Percentiles rank a stretch among this genome's conserved stretches.
These are phyloP conservation scores for Phytophthora kernoviae DNA, from an alignment of 352 stramenopile genomes.

Conservation along the genomic window DNA sequence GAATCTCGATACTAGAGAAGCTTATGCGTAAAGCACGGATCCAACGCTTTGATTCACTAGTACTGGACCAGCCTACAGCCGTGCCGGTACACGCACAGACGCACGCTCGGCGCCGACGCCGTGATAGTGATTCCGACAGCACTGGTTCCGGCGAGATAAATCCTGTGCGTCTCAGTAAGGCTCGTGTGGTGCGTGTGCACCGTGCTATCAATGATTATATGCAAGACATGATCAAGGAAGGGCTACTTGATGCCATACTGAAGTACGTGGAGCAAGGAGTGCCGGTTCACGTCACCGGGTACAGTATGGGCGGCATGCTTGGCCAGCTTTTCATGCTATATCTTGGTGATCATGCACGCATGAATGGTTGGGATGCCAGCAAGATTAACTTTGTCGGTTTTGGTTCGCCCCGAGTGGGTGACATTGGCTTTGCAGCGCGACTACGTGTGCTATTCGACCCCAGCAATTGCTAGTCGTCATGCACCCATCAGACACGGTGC, in stretches of 20 bases:
- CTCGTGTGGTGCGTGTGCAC: slow-evolving; percentile 71
- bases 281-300: slow-evolving; percentile 82
- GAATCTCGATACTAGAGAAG: slow-evolving; percentile 77
- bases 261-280: slow-evolving; percentile 75
- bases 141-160: slow-evolving; percentile 48
- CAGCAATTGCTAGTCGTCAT: slow-evolving; percentile 86
- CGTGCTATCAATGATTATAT: slow-evolving; percentile 83
- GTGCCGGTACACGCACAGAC: slow-evolving; percentile 62
- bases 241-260: slow-evolving; percentile 74
- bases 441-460: slow-evolving; percentile 74
- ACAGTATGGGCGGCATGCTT: slow-evolving; percentile 89
- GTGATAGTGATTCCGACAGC: slow-evolving; percentile 63
- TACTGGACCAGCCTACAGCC: slow-evolving; percentile 58
- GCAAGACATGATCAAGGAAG: slow-evolving; percentile 85
- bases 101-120: slow-evolving; percentile 46
- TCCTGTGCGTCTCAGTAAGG: slow-evolving; percentile 60
- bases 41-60: slow-evolving; percentile 74
- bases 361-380: slow-evolving; percentile 70
- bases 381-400: slow-evolving; percentile 89
- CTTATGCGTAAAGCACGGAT: slow-evolving; percentile 64
- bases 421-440: slow-evolving; percentile 78
- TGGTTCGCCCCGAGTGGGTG: slow-evolving; percentile 77
- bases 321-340: slow-evolving; percentile 83
- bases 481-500: slow-evolving; percentile 81
- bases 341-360: slow-evolving; percentile 74